Evolutionary conservation across 2,329 filamentous ascomycete species (phyloP).

Genomic region (Rhexocercosporidium sp.): DNA sequence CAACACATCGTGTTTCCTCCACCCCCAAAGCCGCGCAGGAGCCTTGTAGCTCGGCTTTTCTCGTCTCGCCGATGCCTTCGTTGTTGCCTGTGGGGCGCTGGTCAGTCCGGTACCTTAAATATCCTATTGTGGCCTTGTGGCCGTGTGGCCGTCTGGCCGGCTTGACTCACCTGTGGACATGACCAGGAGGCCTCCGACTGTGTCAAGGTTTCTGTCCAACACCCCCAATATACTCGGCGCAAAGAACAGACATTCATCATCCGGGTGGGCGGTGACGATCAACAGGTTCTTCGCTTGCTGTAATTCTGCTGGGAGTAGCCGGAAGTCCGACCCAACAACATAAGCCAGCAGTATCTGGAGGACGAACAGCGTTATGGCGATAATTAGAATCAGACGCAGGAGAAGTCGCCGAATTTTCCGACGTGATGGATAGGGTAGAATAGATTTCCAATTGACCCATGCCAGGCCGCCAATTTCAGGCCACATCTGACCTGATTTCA

Average conservation of each 20-base stretch:
- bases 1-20: conserved; percentile 43
- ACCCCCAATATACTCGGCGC: conserved; percentile 36
- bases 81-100: conserved; percentile 32
- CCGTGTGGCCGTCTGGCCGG: neutral
- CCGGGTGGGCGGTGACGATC: conserved; percentile 44
- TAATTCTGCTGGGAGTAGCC: conserved; percentile 45
- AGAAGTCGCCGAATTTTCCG: neutral
- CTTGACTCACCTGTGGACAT: conserved; percentile 28
- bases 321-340: conserved; percentile 44
- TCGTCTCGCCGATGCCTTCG: conserved; percentile 33
- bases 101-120: neutral
- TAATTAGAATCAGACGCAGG: neutral
- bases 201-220: conserved; percentile 25
- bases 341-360: conserved; percentile 47
- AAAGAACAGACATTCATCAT: conserved; percentile 41
- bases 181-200: conserved; percentile 33
- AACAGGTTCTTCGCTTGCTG: conserved; percentile 44
- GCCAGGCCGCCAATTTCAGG: neutral
- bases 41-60: conserved; percentile 33
- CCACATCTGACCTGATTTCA: neutral
- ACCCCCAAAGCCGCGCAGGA: conserved; percentile 37
- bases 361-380: conserved; percentile 27
- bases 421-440: neutral
- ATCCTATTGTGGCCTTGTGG: neutral
- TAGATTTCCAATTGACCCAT: neutral